Evolutionary conservation across 768 basidiomycete species (phyloP), one percentile per base, ranked within the genome.

Genomic region (Clathrus columnatus): DNA sequence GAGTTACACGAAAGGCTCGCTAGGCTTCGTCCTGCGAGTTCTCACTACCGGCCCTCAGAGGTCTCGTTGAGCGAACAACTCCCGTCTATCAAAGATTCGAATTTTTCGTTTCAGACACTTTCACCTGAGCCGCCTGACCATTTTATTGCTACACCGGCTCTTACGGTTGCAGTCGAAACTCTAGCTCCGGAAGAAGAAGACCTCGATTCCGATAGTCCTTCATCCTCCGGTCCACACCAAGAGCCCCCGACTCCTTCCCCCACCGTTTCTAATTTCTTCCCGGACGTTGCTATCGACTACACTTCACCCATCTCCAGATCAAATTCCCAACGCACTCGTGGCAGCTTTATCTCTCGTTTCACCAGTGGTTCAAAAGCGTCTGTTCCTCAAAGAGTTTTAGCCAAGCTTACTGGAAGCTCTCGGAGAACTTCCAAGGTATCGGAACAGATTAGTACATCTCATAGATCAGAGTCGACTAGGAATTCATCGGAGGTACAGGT

Each of bases 91-190:
- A 30, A 42, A n/a, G 30, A 29, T 32, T 18, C 50, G 17, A 14
- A 51, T 3, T 53, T 24, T n/a, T 44, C 51, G 8, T 44, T 44
- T n/a, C 8, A 48, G 21, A 47, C 54, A n/a, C 26, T 28, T 32
- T 43, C 52, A 24, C 23, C 8, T 47, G 27, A 32, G 2, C 54
- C 54, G 23, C 36, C 36, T 8, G 36, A 36, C n/a, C 7, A 8
- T 36, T 36, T 14, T 11, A 36, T 36, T n/a, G n/a, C 11, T n/a
- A 55, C 54, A 5, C 54, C 54, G 5, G 45, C 45, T 47, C 42
- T 55, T 26, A 55, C 54, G 1, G 44, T 55, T 18, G 45, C 45
- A n/a, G 54, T 55, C 16, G 54, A 55, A n/a, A 48, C 54, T 46
- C 46, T 55, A 16, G 27, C 14, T 17, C 45, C 54, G 23, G 43